A percentile compares a stretch with the other conserved stretches of the same genome.
These are phyloP conservation scores for Pythium insidiosum DNA, from an alignment of 352 stramenopile species.

Conservation along the genomic window DNA sequence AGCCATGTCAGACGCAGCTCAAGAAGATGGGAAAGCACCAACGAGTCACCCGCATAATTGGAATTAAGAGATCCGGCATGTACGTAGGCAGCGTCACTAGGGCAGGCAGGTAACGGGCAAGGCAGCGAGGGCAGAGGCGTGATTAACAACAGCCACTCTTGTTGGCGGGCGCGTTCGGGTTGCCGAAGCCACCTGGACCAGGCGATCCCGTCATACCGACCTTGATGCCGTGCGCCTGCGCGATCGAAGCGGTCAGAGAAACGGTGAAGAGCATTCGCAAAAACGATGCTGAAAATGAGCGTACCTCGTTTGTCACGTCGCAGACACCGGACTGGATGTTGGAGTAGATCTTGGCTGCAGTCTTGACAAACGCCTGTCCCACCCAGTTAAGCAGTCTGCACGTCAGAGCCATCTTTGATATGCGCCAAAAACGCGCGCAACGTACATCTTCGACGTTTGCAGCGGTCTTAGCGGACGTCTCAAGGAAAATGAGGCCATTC, in stretches of 20 bases:
- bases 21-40: too few relatives aligned
- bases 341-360: conserved; percentile 93
- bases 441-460: conserved; percentile 98
- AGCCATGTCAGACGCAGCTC: too few relatives aligned
- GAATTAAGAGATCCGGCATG: too few relatives aligned
- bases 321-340: conserved; percentile 94
- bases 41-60: too few relatives aligned
- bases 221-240: conserved; percentile 82
- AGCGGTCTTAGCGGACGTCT: conserved; percentile 98
- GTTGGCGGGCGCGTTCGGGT: conserved; percentile 56
- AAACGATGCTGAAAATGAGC: neutral
- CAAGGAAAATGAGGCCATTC: conserved; percentile 99
- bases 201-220: conserved; percentile 82
- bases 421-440: too few relatives aligned
- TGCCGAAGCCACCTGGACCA: conserved; percentile 69
- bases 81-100: too few relatives aligned
- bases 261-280: neutral
- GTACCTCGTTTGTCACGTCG: conserved; percentile 92
- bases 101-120: neutral
- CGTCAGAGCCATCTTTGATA: too few relatives aligned
- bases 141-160: conserved; percentile 75
- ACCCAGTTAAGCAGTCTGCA: too few relatives aligned
- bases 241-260: neutral
- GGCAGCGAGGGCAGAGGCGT: neutral
- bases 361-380: conserved; percentile 94